Conservation (phyloP, 371 early-diverging fungal species). For the Zychaea mexicana region DNA sequence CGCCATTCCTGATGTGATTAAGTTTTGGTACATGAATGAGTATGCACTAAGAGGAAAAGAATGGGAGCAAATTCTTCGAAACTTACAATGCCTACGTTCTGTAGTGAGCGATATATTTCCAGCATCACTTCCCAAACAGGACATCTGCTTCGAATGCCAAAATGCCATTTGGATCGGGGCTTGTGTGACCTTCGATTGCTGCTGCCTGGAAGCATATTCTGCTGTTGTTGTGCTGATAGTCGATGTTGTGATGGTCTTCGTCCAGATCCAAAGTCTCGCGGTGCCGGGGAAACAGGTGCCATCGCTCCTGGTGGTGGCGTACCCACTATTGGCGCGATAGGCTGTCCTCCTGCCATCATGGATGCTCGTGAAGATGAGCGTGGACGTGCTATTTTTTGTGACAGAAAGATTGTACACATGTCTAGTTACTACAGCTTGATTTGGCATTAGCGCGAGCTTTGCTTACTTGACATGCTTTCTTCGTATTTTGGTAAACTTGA, state of each 20-base stretch:
- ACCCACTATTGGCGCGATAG: constrained; percentile 36
- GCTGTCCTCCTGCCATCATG: constrained; percentile 18
- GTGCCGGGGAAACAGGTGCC: constrained; percentile 24
- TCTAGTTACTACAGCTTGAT: too few species aligned
- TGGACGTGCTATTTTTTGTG: constrained; percentile 7
- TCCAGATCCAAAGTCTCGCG: constrained; percentile 8
- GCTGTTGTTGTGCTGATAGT: constrained; percentile 22
- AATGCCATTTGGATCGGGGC: constrained; percentile 85
- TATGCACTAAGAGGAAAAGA: neutral
- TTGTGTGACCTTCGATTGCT: constrained; percentile 30
- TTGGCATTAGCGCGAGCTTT: too few species aligned
- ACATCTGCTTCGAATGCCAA: constrained; percentile 93
- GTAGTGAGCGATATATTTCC: constrained; percentile 91
- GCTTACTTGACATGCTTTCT: constrained; percentile 14
- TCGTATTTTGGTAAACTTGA: constrained; percentile 65
- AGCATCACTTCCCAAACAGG: constrained; percentile 96
- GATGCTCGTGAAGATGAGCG: constrained; percentile 29
- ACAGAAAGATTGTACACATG: neutral
- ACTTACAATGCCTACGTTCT: constrained; percentile 81
- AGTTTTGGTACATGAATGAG: neutral
- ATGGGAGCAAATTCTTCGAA: neutral
- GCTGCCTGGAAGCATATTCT: neutral
- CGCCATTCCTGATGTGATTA: constrained; percentile 77
- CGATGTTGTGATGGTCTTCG: constrained; percentile 21
- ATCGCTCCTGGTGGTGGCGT: constrained; percentile 51